phyloP scores from a whole-genome alignment of 192 early-diverging fungal species.

The Chytriomyces sp. region DNA sequence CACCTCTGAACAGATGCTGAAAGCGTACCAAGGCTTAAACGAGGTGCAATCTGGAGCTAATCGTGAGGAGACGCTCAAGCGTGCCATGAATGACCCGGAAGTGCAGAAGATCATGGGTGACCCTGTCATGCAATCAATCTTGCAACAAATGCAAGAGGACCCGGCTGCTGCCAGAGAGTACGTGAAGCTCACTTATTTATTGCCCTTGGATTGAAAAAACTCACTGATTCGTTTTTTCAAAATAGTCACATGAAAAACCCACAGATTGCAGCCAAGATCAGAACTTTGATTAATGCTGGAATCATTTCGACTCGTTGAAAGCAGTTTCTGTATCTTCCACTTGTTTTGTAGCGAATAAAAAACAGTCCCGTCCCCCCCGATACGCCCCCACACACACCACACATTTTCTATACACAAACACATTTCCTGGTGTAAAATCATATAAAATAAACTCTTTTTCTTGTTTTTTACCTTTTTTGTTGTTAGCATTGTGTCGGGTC shows the following conservation, averaged over 20 bases:
- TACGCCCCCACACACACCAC: no score
- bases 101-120: constrained; percentile 83
- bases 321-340: background rate
- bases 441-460: no score
- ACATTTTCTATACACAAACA: no score
- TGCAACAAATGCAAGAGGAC: constrained; percentile 97
- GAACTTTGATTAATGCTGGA: constrained; percentile 89
- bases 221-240: constrained; percentile 1
- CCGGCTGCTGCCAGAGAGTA: constrained; percentile 86
- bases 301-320: constrained; percentile 44
- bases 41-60: constrained; percentile 58
- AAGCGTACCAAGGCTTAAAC: constrained; percentile 79
- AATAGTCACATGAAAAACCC: constrained; percentile 91
- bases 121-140: constrained; percentile 94
- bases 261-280: constrained; percentile 87
- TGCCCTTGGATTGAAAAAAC: background rate
- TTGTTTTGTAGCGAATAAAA: constrained; percentile 1
- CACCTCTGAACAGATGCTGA: constrained; percentile 56
- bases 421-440: no score
- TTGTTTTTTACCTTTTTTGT: no score
- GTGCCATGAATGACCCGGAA: constrained; percentile 92
- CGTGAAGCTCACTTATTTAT: constrained; percentile 22
- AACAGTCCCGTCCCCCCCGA: no score
- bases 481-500: no score
- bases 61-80: constrained; percentile 77